These are phyloP conservation scores for Scheffersomyces coipomensis DNA, from an alignment of 805 yeast species.

Conservation along the genomic window DNA sequence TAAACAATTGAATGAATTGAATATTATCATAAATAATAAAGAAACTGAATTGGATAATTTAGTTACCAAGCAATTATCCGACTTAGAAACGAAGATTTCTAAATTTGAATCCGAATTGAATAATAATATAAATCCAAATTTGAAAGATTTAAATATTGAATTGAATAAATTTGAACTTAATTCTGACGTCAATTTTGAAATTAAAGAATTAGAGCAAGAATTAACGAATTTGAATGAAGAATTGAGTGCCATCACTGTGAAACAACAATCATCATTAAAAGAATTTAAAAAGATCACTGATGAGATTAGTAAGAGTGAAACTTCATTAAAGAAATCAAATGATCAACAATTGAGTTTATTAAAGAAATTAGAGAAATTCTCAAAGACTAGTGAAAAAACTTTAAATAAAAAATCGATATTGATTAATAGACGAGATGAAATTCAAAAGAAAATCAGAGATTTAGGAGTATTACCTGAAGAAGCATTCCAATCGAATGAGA, in stretches of 20 bases:
- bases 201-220: constrained; percentile 20
- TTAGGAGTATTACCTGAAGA: constrained; percentile 90
- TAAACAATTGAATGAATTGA: constrained; percentile 32
- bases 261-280: constrained; percentile 21
- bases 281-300: constrained; percentile 25
- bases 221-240: constrained; percentile 21
- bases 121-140: constrained; percentile 57
- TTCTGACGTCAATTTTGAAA: constrained; percentile 10
- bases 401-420: constrained; percentile 63
- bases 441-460: constrained; percentile 71
- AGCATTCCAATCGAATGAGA: constrained; percentile 51
- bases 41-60: constrained; percentile 42
- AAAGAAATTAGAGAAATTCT: constrained; percentile 56
- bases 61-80: constrained; percentile 38
- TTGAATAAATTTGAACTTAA: constrained; percentile 8
- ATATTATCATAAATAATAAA: constrained; percentile 28
- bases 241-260: constrained; percentile 25
- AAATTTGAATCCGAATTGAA: constrained; percentile 53
- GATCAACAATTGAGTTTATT: constrained; percentile 55
- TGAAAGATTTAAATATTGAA: constrained; percentile 10
- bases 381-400: constrained; percentile 62
- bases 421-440: constrained; percentile 62
- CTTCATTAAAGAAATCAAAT: constrained; percentile 47
- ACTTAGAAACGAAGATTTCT: constrained; percentile 47
- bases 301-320: constrained; percentile 34